A percentile compares a stretch with the other conserved stretches of the same genome.
Conservation (phyloP, 768 basidiomycete species). For the Pulveroboletus sp. region DNA sequence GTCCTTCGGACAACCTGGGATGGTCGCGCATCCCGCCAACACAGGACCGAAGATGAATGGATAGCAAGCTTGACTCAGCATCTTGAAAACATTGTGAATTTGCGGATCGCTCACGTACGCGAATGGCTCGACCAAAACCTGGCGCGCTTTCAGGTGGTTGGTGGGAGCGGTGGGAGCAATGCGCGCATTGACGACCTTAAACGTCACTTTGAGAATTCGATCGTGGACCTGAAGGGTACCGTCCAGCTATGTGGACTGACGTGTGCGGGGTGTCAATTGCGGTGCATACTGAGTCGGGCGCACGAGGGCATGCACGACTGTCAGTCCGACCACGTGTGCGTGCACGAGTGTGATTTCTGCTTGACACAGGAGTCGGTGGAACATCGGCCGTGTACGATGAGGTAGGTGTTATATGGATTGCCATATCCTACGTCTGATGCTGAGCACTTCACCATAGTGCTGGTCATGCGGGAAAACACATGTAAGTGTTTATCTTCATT, state of each 20-base stretch:
- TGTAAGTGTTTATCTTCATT: conserved; percentile 34
- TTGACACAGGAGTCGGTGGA: conserved; percentile 27
- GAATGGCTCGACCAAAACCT: conserved; percentile 52
- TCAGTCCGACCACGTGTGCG: conserved; percentile 46
- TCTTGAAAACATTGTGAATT: conserved; percentile 38
- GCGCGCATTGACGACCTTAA: conserved; percentile 44
- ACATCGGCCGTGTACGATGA: conserved; percentile 40
- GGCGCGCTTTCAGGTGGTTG: conserved; percentile 38
- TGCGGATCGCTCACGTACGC: conserved; percentile 44
- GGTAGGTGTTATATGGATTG: conserved; percentile 33
- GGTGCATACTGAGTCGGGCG: conserved; percentile 42
- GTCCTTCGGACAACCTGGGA: conserved; percentile 20
- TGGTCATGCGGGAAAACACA: conserved; percentile 52
- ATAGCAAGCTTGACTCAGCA: conserved; percentile 33
- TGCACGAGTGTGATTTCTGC: conserved; percentile 40
- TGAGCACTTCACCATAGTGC: conserved; percentile 37
- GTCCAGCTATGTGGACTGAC: conserved; percentile 47
- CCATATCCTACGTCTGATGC: neutral
- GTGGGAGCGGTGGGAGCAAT: conserved; percentile 18
- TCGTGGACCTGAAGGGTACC: conserved; percentile 43
- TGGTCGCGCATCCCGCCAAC: conserved; percentile 16
- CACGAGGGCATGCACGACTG: conserved; percentile 51
- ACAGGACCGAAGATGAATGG: conserved; percentile 35
- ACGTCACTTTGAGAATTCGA: conserved; percentile 39
- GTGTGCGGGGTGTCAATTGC: conserved; percentile 46